Evolutionary conservation across 139 green algal genomes (phyloP).

Genomic region (Deuterostichococcus epilithicus): DNA sequence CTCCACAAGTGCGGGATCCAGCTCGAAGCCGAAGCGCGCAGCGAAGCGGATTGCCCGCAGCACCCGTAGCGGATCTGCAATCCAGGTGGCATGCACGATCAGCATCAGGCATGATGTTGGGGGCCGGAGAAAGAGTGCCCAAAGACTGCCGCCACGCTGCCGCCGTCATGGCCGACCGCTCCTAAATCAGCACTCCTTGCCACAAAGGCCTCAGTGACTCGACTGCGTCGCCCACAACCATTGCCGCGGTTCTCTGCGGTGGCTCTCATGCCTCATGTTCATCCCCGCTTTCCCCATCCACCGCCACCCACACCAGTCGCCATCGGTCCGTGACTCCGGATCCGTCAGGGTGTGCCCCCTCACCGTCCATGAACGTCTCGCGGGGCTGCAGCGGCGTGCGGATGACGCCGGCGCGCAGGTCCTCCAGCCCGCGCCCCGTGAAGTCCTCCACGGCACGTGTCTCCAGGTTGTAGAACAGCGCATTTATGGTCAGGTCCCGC

Average conservation of each 20-base stretch:
- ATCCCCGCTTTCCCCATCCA: not conserved
- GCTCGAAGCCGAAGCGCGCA: constrained; percentile 80
- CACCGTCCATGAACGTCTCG: constrained; percentile 90
- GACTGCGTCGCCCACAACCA: too few relatives aligned
- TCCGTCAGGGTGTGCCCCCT: too few relatives aligned
- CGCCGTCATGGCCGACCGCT: too few relatives aligned
- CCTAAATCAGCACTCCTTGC: too few relatives aligned
- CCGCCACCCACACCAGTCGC: not conserved
- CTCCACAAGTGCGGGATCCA: constrained; percentile 70
- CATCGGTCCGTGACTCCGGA: too few relatives aligned
- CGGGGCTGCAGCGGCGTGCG: constrained; percentile 85
- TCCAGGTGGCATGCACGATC: not conserved
- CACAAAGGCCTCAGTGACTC: too few relatives aligned
- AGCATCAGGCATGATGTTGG: too few relatives aligned
- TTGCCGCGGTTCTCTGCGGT: too few relatives aligned
- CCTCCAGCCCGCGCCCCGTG: constrained; percentile 66
- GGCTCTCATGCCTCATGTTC: too few relatives aligned
- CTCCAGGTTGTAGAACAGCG: constrained; percentile 92
- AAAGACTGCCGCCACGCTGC: too few relatives aligned
- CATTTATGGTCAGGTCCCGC: constrained; percentile 96
- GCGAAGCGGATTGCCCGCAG: constrained; percentile 86
- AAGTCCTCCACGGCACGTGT: constrained; percentile 53
- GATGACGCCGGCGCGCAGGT: constrained; percentile 81
- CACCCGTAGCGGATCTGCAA: constrained; percentile 86
- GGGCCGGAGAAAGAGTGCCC: too few relatives aligned